A percentile compares a stretch with the other conserved stretches of the same genome.
These are phyloP conservation scores for Xylaria arbuscula DNA, from an alignment of 2,329 filamentous ascomycete species.

Conservation along the genomic window DNA sequence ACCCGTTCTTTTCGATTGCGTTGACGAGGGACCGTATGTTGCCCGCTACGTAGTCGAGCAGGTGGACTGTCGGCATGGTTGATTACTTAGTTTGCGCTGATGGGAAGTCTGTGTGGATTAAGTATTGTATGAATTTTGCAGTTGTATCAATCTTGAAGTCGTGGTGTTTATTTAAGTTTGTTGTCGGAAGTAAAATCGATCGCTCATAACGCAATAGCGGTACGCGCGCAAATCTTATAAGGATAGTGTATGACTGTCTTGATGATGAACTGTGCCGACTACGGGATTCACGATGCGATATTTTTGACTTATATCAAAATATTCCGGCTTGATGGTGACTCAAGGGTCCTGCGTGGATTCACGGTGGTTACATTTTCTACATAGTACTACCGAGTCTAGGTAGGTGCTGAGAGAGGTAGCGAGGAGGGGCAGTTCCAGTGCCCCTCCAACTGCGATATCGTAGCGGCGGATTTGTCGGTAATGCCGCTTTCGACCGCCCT, in stretches of 20 bases:
- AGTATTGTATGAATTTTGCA: not conserved
- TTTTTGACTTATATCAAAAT: not conserved
- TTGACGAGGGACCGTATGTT: slow-evolving; percentile 97
- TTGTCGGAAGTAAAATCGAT: not conserved
- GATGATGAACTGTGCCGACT: not conserved
- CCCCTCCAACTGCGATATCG: slow-evolving; percentile 43
- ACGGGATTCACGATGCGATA: not conserved
- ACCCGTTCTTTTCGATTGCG: slow-evolving; percentile 95
- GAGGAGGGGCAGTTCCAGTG: slow-evolving; percentile 43
- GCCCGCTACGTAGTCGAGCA: slow-evolving; percentile 91
- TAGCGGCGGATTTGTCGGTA: slow-evolving; percentile 23
- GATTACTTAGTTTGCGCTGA: slow-evolving; percentile 20
- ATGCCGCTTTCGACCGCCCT: slow-evolving; percentile 45
- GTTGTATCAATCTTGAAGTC: not conserved
- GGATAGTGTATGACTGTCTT: slow-evolving; percentile 4
- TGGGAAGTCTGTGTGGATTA: not conserved
- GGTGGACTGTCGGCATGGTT: slow-evolving; percentile 79
- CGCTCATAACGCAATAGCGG: not conserved
- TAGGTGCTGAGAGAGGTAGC: not conserved
- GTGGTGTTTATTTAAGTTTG: not conserved
- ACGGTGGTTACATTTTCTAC: slow-evolving; percentile 37
- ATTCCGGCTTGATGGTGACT: slow-evolving; percentile 34
- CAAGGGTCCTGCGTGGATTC: slow-evolving; percentile 36
- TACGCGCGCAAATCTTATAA: not conserved
- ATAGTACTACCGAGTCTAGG: not conserved